These are phyloP conservation scores for Bullera alba DNA, from an alignment of 768 basidiomycete genomes.

Conservation along the genomic window DNA sequence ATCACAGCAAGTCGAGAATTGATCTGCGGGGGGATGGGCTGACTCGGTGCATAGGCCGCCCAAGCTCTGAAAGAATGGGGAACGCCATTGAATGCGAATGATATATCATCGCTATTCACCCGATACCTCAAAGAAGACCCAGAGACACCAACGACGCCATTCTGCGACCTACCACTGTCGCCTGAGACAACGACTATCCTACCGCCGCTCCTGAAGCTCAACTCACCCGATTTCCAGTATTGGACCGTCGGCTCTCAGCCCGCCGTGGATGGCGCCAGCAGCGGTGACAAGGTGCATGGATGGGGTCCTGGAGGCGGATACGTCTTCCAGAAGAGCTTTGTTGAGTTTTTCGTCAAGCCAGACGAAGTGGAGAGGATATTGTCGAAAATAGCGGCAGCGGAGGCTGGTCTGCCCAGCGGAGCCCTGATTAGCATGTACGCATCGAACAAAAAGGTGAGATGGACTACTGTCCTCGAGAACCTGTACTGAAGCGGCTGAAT, in stretches of 20 bases:
- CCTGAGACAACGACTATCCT: conserved; percentile 76
- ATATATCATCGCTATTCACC: conserved; percentile 73
- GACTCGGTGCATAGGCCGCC: conserved; percentile 51
- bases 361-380: conserved; percentile 48
- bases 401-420: conserved; percentile 12
- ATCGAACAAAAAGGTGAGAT: conserved; percentile 62
- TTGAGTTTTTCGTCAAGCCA: conserved; percentile 76
- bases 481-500: background rate
- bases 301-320: conserved; percentile 92
- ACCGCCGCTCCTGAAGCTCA: conserved; percentile 67
- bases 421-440: conserved; percentile 82
- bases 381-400: conserved; percentile 53
- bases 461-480: background rate
- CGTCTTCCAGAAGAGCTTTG: conserved; percentile 95
- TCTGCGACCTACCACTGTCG: conserved; percentile 74
- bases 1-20: conserved; percentile 33
- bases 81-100: conserved; percentile 57
- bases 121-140: conserved; percentile 66
- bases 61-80: conserved; percentile 71
- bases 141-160: conserved; percentile 70
- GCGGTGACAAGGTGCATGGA: conserved; percentile 71
- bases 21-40: background rate
- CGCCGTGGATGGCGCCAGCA: conserved; percentile 71
- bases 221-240: conserved; percentile 58
- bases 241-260: conserved; percentile 99